Evolutionary conservation across 23 red algal species (phyloP).

Genomic region (Pyropia haitanensis): DNA sequence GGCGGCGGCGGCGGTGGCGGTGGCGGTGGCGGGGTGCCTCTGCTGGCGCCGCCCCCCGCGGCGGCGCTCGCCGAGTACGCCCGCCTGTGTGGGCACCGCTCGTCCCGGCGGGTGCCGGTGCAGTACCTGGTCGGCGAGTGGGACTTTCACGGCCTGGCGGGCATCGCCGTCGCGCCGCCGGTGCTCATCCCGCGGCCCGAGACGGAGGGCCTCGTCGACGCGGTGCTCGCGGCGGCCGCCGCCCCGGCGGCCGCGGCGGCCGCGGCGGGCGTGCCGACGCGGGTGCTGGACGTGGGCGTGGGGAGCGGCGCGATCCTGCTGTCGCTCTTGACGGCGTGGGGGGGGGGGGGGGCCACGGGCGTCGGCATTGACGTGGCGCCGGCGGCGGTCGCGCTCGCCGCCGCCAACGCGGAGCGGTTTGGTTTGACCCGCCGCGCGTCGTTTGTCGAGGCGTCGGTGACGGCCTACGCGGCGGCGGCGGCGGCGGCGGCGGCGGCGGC

Average conservation of each 20-base stretch:
- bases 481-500: background rate
- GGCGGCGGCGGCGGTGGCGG: background rate
- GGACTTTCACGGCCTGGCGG: constrained; percentile 68
- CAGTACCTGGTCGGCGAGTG: constrained; percentile 94
- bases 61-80: constrained; percentile 11
- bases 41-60: background rate
- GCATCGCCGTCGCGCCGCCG: constrained; percentile 38
- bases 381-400: constrained; percentile 24
- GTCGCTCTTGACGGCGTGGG: constrained; percentile 29
- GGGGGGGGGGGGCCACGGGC: constrained; percentile 2
- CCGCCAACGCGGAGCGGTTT: constrained; percentile 17
- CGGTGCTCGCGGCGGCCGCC: constrained; percentile 12
- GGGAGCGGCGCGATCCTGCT: constrained; percentile 84
- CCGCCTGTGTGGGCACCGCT: constrained; percentile 9
- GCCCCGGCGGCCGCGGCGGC: background rate
- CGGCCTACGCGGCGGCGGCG: background rate
- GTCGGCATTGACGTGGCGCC: constrained; percentile 45
- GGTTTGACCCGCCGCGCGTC: constrained; percentile 1
- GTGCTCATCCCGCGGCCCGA: constrained; percentile 91
- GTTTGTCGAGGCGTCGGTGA: constrained; percentile 12
- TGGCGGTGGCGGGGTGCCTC: background rate
- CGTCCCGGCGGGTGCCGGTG: constrained; percentile 26
- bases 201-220: constrained; percentile 85
- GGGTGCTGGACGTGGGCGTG: constrained; percentile 72
- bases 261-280: background rate